Evolutionary conservation across 441 rosid species (phyloP), one percentile per base, ranked within the genome.

Genomic region (Raphanus hybrid): DNA sequence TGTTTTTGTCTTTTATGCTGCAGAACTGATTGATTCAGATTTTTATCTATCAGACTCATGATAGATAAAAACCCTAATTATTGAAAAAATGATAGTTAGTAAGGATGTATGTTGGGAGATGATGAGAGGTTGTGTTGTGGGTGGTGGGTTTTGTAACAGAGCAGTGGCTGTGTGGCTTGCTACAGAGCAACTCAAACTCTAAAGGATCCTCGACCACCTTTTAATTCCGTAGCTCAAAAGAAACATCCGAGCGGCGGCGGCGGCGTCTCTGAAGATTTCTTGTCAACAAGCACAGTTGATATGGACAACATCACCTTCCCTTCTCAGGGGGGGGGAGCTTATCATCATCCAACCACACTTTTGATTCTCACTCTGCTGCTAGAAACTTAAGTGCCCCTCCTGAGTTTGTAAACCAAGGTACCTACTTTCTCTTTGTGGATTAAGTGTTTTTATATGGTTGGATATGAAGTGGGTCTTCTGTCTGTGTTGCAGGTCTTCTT

Each of bases 391-490:
- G 69, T 80, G 70, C 74, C 12, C 85, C 88, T 26, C 29, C 87
- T 65, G 97, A 93, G 78, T 94, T 71, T 84, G 91, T 92, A 62
- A 94, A 92, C 81, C 97, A 94, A 71, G 98, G 98, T 82, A 88
- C 43, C 2, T 35, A 50, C 83, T 84, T 81, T 78, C 64, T 12
- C 1, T 1, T 18, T 14, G 16, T 3, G 16, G 50, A 43, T 43
- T 3, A 7, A 8, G 14, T 20, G 43, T 43, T 73, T 60, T 59
- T 64, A 3, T 59, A 48, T 18, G 61, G 61, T 18, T 15, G 27
- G 27, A 18, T 55, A 18, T 55, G 27, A 55, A 18, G 27, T 18
- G 61, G 12, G 60, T 55, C 26, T 54, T 54, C 5, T 55, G 58
- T 59, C 65, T 75, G 65, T 54, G 68, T 79, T 76, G 73, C 80